phyloP scores from a whole-genome alignment of 768 basidiomycete species.

The Hericium rajendrae region DNA sequence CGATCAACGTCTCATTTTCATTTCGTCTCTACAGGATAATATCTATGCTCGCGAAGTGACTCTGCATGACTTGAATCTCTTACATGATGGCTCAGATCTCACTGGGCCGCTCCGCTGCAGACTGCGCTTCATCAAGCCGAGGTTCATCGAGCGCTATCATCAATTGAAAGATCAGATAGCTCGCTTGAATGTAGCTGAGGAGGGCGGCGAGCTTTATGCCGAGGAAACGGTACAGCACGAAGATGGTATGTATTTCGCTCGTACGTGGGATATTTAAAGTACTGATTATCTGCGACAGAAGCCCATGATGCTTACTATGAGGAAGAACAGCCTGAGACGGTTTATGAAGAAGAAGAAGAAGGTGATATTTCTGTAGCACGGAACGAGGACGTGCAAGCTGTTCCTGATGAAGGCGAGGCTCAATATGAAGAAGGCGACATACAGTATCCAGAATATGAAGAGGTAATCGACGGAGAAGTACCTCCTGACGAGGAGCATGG shows the following conservation, averaged over 20 bases:
- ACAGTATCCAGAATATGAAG: not conserved
- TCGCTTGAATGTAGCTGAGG: constrained; percentile 1
- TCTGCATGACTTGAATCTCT: constrained; percentile 13
- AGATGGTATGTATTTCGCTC: not conserved
- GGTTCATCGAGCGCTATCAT: constrained; percentile 15
- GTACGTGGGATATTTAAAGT: no score
- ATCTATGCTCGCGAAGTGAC: constrained; percentile 16
- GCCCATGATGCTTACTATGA: not conserved
- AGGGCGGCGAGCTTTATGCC: not conserved
- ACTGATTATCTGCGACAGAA: not conserved
- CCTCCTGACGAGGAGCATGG: not conserved
- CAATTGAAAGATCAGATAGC: constrained; percentile 7
- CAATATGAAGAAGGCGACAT: not conserved
- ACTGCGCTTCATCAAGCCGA: constrained; percentile 8
- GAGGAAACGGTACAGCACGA: not conserved
- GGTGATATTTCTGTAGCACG: not conserved
- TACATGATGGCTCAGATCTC: constrained; percentile 14
- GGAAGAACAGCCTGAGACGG: not conserved
- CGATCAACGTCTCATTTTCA: not conserved
- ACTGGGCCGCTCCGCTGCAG: constrained; percentile 13
- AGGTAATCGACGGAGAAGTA: not conserved
- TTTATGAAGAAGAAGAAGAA: not conserved
- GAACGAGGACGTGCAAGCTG: constrained; percentile 3
- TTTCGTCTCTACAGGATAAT: constrained; percentile 9
- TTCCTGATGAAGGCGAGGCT: not conserved